Base-by-base conservation (phyloP, 176 grass and related monocot genomes). In the Musa beccarii region DNA sequence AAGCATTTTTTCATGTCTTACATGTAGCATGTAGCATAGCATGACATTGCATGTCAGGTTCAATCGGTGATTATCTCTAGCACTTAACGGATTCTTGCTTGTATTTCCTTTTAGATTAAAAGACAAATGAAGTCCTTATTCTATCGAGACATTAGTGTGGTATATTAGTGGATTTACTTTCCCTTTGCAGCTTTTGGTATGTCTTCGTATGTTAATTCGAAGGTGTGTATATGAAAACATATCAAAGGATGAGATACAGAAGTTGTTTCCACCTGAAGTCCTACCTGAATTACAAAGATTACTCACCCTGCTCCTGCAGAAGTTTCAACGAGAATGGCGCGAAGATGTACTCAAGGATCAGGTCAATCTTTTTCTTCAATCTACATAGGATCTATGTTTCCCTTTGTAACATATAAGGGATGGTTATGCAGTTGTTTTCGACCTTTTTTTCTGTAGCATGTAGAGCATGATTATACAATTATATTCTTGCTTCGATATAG, bases 241-340 rank as follows among this genome's bases (percentile, higher is more conserved):
- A 13, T 54, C 68, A 8, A 92, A 83, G 79, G 90, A 89, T 14
- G 87, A 92, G 15, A 83, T 96, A 49, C 85, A 83, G 2, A 90
- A 86, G 77, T 65, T 96, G 15, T 97, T 97, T 75, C 93, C 90
- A 11, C 26, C 13, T 29, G 84, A 93, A 69, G 87, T 93, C 20
- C 66, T 68, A 3, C 87, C 90, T 26, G 87, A 97, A 79, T 20
- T 97, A 69, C 90, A 93, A 43, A 89, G 85, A 76, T 74, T 93
- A 78, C 85, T 97, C 71, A 89, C 88, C 4, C 83, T 97, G 81
- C 86, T 97, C 22, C 85, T 97, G 51, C 90, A 93, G 76, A 97
- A 97, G 73, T 97, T 97, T 76, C 93, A 93, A 69, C 78, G 84
- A 6, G 85, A 90, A 53, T 97, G 93, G 90, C 87, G 78, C 57